Percentiles rank a stretch among this genome's conserved stretches.
phyloP scores from a whole-genome alignment of 2,329 filamentous ascomycete genomes.

The Xylariaceae sp. region DNA sequence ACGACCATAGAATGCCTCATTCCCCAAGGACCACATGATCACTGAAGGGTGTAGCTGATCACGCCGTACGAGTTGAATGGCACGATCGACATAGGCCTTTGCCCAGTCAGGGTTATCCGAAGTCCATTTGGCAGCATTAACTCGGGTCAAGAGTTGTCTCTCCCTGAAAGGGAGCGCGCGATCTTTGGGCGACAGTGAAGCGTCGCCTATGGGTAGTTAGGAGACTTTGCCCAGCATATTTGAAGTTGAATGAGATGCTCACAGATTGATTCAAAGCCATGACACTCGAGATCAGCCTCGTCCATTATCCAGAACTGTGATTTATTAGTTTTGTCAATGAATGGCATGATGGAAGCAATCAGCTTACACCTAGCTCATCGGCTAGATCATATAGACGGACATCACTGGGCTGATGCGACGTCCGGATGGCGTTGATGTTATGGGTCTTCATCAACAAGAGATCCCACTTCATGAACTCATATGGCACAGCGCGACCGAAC shows the following conservation, averaged over 20 bases:
- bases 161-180: slow-evolving; percentile 28
- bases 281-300: slow-evolving; percentile 40
- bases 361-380: slow-evolving; percentile 44
- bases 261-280: slow-evolving; percentile 32
- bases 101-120: slow-evolving; percentile 53
- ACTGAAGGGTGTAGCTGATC: slow-evolving; percentile 62
- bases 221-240: not conserved
- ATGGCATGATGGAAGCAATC: not conserved
- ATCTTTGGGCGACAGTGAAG: slow-evolving; percentile 27
- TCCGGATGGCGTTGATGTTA: slow-evolving; percentile 59
- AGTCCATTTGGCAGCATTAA: slow-evolving; percentile 42
- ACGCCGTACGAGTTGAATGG: slow-evolving; percentile 55
- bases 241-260: not conserved
- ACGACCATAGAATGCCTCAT: slow-evolving; percentile 60
- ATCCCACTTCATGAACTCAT: slow-evolving; percentile 50
- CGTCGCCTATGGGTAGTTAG: slow-evolving; percentile 26
- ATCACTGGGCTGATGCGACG: slow-evolving; percentile 51
- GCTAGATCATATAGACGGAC: slow-evolving; percentile 48
- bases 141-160: slow-evolving; percentile 32
- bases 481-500: slow-evolving; percentile 49
- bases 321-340: slow-evolving; percentile 7
- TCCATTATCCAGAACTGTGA: slow-evolving; percentile 50
- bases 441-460: slow-evolving; percentile 55
- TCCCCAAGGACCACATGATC: slow-evolving; percentile 62
- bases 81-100: slow-evolving; percentile 58